Evolutionary conservation across 2,329 filamentous ascomycete genomes (phyloP), one percentile per base, ranked within the genome.

Genomic region (Ophiocordyceps sinensis): DNA sequence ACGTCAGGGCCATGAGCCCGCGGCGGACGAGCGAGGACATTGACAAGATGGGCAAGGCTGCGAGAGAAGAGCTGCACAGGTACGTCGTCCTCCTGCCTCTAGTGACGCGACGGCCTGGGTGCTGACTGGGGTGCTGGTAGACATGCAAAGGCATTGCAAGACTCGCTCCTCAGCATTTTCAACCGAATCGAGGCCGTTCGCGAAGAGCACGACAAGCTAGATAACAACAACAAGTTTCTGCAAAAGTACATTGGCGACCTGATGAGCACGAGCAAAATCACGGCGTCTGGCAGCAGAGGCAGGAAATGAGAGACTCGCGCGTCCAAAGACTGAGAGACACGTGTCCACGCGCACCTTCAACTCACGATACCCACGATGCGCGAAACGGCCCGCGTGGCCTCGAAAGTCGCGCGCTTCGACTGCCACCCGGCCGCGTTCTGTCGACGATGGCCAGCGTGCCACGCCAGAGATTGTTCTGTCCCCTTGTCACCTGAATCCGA

Each of bases 181-280:
- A 85, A 94, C 62, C 83, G 87, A 40, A 93, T 96, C 58, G 91
- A 98, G 57, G 85, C 85, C 28, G 88, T 96, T 48, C 85, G 87
- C 61, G 82, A 84, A 51, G 89, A 96, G 57, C 88, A 98, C 57
- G 86, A 95, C 65, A 95, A 94, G 63, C 77, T 98, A 41, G 88
- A 96, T 62, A 91, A 75, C 60, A 88, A 95, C 61, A 98, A 98
- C 71, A 89, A 87, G 55, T 95, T 96, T 56, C 66, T 98, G 38
- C 89, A 96, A 62, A 94, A 94, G 61, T 96, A 96, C 59, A 96
- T 96, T 53, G 89, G 89, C 49, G 89, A 94, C 56, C 71, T 96
- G 42, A 96, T 94, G 76, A 85, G 85, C 51, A 82, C 79, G n/a
- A 79, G 75, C 58, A 82, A 82, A 56, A 82, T 83, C 51, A 82